These are phyloP conservation scores for Lolium multiflorum DNA, from an alignment of 176 grass and related monocot species.

Conservation along the genomic window DNA sequence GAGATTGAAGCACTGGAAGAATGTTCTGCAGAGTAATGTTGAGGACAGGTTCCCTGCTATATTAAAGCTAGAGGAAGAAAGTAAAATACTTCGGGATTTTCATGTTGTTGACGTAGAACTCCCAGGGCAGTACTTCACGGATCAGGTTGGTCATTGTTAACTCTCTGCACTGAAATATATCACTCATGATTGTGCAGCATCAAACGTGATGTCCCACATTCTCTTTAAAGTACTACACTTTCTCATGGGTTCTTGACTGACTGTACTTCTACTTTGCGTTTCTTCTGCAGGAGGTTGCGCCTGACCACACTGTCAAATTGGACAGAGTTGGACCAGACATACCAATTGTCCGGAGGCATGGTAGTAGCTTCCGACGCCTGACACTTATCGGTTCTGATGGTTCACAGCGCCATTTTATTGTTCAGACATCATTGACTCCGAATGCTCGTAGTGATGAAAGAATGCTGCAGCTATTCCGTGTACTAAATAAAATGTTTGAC, in stretches of 20 bases:
- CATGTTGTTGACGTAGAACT: conserved; percentile 97
- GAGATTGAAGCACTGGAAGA: conserved; percentile 99
- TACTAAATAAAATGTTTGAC: conserved; percentile 99
- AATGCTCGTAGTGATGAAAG: conserved; percentile 99
- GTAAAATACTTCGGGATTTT: conserved; percentile 92
- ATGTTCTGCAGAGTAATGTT: conserved; percentile 97
- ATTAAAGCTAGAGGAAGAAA: conserved; percentile 98
- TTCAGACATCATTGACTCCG: conserved; percentile 96
- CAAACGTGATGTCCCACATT: neutral
- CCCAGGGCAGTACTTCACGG: conserved; percentile 94
- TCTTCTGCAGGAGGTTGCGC: conserved; percentile 81
- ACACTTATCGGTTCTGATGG: conserved; percentile 99
- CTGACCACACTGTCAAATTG: conserved; percentile 97
- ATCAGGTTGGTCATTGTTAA: conserved; percentile 70
- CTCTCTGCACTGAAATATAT: conserved; percentile 4
- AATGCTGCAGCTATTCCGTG: conserved; percentile 96
- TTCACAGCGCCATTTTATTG: conserved; percentile 98
- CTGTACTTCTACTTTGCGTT: conserved; percentile 34
- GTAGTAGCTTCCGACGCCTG: conserved; percentile 92
- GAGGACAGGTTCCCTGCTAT: conserved; percentile 96
- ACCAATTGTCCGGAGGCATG: conserved; percentile 97
- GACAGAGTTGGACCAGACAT: conserved; percentile 96
- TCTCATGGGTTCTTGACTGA: neutral
- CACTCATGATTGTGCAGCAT: neutral
- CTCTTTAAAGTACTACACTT: conserved; percentile 18